phyloP scores from a whole-genome alignment of 176 grass and related monocot genomes.

The Zea luxurians region DNA sequence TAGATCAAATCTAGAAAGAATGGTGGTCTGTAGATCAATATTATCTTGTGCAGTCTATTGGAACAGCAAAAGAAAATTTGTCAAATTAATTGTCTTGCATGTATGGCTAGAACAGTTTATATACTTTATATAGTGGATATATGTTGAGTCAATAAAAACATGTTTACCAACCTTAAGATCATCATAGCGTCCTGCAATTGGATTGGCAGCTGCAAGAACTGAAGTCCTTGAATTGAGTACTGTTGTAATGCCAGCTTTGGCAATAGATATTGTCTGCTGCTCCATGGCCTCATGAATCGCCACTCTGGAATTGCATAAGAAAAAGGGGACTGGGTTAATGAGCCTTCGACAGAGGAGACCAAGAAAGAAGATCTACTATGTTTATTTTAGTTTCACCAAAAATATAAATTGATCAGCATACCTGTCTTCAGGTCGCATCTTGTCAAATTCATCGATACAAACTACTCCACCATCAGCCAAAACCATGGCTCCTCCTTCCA shows the following conservation, averaged over 20 bases:
- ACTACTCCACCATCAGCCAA: conserved; percentile 95
- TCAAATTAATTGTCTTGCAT: conserved; percentile 1
- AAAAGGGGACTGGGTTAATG: not conserved
- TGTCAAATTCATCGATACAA: conserved; percentile 98
- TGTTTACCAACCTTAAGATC: conserved; percentile 71
- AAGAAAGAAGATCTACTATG: not conserved
- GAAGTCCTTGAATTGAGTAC: conserved; percentile 96
- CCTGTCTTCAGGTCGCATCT: conserved; percentile 99
- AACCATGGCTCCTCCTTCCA: conserved; percentile 99
- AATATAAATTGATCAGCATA: conserved; percentile 10
- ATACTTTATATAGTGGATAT: not conserved
- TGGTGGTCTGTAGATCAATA: conserved; percentile 96
- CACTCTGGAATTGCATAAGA: conserved; percentile 55
- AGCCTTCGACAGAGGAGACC: not conserved
- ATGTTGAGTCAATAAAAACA: not conserved
- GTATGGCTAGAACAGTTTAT: not conserved
- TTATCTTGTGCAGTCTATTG: conserved; percentile 92
- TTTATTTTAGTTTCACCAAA: not conserved
- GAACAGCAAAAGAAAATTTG: conserved; percentile 14
- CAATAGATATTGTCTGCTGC: conserved; percentile 98
- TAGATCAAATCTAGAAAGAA: conserved; percentile 93
- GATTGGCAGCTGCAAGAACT: conserved; percentile 98
- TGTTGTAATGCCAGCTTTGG: conserved; percentile 97
- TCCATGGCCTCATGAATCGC: conserved; percentile 99
- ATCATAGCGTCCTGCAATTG: conserved; percentile 83